Conservation (phyloP, 2,329 filamentous ascomycete species). For the Coniochaeta prunicola region DNA sequence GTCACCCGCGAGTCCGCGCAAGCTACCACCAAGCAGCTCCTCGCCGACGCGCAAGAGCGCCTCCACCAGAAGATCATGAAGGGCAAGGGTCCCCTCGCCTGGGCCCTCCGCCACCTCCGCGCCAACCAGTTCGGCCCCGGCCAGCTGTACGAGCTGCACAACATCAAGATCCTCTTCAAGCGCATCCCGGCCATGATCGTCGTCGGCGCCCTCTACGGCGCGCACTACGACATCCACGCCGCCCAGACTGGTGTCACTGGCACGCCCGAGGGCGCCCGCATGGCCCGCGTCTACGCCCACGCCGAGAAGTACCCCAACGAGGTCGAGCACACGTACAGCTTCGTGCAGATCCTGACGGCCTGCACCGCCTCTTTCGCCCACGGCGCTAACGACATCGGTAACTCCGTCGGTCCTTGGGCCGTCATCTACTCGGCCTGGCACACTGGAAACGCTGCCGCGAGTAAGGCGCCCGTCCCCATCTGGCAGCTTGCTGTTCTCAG, state of each 20-base stretch:
- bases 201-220: slow-evolving; percentile 60
- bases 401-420: slow-evolving; percentile 63
- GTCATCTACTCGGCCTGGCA: slow-evolving; percentile 62
- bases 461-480: slow-evolving; percentile 60
- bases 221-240: slow-evolving; percentile 76
- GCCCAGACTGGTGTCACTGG: slow-evolving; percentile 64
- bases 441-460: slow-evolving; percentile 50
- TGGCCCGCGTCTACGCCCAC: slow-evolving; percentile 58
- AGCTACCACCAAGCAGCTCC: slow-evolving; percentile 53
- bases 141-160: slow-evolving; percentile 66
- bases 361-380: slow-evolving; percentile 69
- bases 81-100: slow-evolving; percentile 63
- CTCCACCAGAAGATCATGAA: slow-evolving; percentile 58
- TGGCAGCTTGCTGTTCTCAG: slow-evolving; percentile 72
- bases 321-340: slow-evolving; percentile 63
- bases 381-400: slow-evolving; percentile 71
- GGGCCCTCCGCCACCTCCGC: slow-evolving; percentile 73
- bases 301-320: slow-evolving; percentile 63
- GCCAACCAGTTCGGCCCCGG: slow-evolving; percentile 67
- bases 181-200: slow-evolving; percentile 63
- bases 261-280: slow-evolving; percentile 66
- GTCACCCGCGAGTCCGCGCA: slow-evolving; percentile 40
- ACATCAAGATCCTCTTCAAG: slow-evolving; percentile 55
- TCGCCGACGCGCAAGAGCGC: slow-evolving; percentile 46
- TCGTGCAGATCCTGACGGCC: slow-evolving; percentile 59